Evolutionary conservation across 306 rosid species (phyloP).

Genomic region (Mucuna pruriens): DNA sequence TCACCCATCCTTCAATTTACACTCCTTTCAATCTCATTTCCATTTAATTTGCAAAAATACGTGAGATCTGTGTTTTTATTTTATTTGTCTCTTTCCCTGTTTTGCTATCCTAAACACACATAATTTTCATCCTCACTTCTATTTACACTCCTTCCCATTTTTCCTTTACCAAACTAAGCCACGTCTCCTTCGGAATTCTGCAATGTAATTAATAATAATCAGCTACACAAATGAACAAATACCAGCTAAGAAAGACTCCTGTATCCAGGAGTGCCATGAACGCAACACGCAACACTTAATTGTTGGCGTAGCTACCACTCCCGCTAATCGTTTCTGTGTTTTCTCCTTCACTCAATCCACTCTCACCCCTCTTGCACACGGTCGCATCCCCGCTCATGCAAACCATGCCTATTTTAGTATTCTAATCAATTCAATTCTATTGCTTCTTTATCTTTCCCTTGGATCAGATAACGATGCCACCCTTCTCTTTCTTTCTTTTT

Average conservation of each 20-base stretch:
- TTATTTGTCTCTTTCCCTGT: too few relatives aligned
- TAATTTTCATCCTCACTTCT: too few relatives aligned
- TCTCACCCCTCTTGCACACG: too few relatives aligned
- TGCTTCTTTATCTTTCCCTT: background rate
- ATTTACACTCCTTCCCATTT: too few relatives aligned
- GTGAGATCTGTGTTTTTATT: too few relatives aligned
- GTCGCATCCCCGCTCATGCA: background rate
- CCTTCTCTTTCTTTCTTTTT: background rate
- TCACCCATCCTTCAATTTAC: too few relatives aligned
- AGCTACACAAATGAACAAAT: background rate
- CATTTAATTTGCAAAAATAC: too few relatives aligned
- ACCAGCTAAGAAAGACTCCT: background rate
- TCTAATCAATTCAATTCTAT: background rate
- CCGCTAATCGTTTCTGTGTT: background rate
- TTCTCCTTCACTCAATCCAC: background rate
- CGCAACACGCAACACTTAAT: background rate
- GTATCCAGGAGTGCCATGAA: background rate
- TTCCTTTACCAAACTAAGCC: too few relatives aligned
- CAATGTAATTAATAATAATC: background rate
- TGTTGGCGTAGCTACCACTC: background rate
- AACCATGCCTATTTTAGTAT: background rate
- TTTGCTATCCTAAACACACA: too few relatives aligned
- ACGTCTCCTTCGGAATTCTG: too few relatives aligned
- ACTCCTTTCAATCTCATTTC: too few relatives aligned
- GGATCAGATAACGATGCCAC: slow-evolving; percentile 5